A percentile compares a stretch with the other conserved stretches of the same genome.
Evolutionary conservation across 331 rosid species (phyloP).

Genomic region (Acacia pycnantha): DNA sequence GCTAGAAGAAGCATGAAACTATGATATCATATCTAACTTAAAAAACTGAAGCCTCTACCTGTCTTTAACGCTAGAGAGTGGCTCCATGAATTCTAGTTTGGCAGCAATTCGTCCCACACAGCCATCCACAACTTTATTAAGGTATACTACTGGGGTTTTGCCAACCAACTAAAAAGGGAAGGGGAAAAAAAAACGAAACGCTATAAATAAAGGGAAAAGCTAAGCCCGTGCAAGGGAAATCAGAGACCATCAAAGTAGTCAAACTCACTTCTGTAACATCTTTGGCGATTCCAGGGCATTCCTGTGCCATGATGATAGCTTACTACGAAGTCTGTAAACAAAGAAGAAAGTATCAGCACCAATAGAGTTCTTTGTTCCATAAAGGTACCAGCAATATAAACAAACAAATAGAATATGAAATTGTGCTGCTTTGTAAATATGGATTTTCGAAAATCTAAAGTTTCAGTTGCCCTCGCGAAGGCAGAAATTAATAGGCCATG

Average conservation of each 20-base stretch:
- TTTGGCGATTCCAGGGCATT: conserved; percentile 48
- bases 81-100: conserved; percentile 71
- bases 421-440: background rate
- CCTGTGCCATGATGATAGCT: conserved; percentile 53
- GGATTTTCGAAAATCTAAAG: background rate
- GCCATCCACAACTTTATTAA: conserved; percentile 50
- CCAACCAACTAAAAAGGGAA: conserved; percentile 50
- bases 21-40: background rate
- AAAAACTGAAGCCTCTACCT: conserved; percentile 38
- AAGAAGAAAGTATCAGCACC: background rate
- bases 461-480: background rate
- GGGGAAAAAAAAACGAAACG: background rate
- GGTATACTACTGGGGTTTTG: conserved; percentile 64
- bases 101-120: conserved; percentile 63
- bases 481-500: background rate
- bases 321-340: conserved; percentile 28
- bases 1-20: background rate
- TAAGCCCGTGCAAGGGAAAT: background rate
- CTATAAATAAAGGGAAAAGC: background rate
- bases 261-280: conserved; percentile 58
- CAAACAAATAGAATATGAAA: background rate
- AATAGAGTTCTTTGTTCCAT: conserved; percentile 6
- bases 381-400: background rate
- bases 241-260: background rate
- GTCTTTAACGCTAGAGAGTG: conserved; percentile 70